Conservation (phyloP, 2,329 filamentous ascomycete genomes). For the Phyllosticta citrichinensis region DNA sequence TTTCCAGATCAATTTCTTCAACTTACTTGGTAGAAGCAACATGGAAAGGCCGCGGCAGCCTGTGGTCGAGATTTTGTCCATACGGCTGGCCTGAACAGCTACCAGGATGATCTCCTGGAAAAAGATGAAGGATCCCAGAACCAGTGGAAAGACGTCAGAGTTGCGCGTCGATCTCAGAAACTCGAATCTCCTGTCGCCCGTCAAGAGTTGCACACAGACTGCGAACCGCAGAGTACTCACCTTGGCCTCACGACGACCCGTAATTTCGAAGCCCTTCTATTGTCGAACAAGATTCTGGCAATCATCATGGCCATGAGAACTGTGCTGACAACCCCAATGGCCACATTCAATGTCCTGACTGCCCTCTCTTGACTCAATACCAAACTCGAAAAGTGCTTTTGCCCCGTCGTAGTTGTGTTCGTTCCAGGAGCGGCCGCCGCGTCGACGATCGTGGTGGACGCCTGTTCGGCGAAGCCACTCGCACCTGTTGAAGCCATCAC, state of each 20-base stretch:
- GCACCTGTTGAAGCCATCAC: slow-evolving; percentile 5
- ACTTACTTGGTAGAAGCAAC: slow-evolving; percentile 30
- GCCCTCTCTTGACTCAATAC: slow-evolving; percentile 28
- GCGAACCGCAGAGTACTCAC: slow-evolving; percentile 15
- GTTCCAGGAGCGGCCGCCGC: background rate
- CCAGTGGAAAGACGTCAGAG: slow-evolving; percentile 31
- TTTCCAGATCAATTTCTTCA: background rate
- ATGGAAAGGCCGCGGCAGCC: slow-evolving; percentile 26
- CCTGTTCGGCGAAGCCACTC: background rate
- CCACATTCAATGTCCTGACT: slow-evolving; percentile 30
- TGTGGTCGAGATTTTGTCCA: slow-evolving; percentile 27
- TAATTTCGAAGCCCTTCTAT: slow-evolving; percentile 24
- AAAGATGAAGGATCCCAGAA: slow-evolving; percentile 27
- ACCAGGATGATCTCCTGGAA: slow-evolving; percentile 30
- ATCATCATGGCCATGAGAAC: slow-evolving; percentile 25
- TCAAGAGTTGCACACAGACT: slow-evolving; percentile 6
- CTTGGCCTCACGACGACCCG: slow-evolving; percentile 22
- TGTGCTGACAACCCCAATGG: slow-evolving; percentile 29
- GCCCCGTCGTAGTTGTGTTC: background rate
- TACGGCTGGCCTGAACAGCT: slow-evolving; percentile 27
- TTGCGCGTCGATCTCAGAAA: slow-evolving; percentile 28
- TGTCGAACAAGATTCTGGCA: slow-evolving; percentile 28
- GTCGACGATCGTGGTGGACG: background rate
- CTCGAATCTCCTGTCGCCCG: slow-evolving; percentile 21
- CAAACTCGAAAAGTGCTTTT: slow-evolving; percentile 13